Evolutionary conservation across 768 basidiomycete species (phyloP), one percentile per base, ranked within the genome.

Genomic region (Flagelloscypha sp.): DNA sequence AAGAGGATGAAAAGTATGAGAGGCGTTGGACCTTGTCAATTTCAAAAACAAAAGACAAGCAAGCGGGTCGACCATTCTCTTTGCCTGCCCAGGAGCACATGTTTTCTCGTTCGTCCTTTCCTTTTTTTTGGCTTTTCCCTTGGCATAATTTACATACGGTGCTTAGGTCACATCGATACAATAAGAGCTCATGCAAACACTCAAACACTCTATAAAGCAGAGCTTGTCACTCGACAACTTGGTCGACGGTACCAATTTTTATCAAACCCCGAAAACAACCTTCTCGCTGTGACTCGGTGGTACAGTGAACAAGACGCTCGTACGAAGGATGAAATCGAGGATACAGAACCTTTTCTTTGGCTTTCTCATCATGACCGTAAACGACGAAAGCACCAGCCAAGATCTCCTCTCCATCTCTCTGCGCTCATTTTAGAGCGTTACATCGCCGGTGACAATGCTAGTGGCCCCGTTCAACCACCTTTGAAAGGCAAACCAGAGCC

Each of bases 301-400:
- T 73, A 76, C 44, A 52, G 59, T n/a, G 54, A 56, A 20, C 74
- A 74, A 37, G 68, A 71, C 20, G 46, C 55, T 7, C 47, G 62
- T n/a, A 55, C 70, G 7, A 71, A 62, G 39, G 53, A 61, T n/a
- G 62, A 70, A 18, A 50, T 86, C 17, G 80, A 80, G 36, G 66
- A 68, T 35, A 67, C 71, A 0, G 84, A 87, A 48, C 80, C 84
- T 6, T 62, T 81, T 30, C 74, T 76, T 6, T 87, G 84, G 84
- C 57, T 85, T 19, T 80, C 74, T 47, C 79, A 84, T 43, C 59
- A 74, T 31, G 71, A 78, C 30, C 74, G 63, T 41, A 65, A 52
- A 35, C 54, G 54, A 25, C 52, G 47, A 29, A 59, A 49, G 32
- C 43, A 46, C 23, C 41, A 44, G 18, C 43, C 37, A 30, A 65